These are phyloP conservation scores for Starmerella sp. DNA, from an alignment of 805 yeast genomes.

Conservation along the genomic window DNA sequence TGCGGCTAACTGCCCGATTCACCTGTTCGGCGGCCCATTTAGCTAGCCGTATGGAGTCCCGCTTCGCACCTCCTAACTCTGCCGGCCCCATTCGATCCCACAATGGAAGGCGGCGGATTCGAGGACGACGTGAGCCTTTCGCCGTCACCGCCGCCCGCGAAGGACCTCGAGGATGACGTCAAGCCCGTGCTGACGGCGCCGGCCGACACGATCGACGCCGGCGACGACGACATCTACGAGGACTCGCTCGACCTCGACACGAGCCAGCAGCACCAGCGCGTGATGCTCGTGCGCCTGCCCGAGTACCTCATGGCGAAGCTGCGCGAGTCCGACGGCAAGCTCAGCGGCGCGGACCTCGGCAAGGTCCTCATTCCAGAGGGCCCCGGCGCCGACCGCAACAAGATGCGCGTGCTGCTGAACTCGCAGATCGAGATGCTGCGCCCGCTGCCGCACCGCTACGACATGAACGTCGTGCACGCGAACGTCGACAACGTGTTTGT, in stretches of 20 bases:
- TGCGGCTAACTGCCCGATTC: background rate
- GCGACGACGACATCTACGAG: conserved; percentile 36
- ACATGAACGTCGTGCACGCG: conserved; percentile 63
- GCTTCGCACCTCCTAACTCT: background rate
- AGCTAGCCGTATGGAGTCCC: too few relatives aligned
- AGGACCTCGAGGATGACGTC: conserved; percentile 1
- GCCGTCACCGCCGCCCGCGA: conserved; percentile 25
- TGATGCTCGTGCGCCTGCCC: conserved; percentile 90
- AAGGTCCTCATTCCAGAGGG: conserved; percentile 53
- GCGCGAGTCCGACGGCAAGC: conserved; percentile 44
- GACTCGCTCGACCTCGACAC: conserved; percentile 74
- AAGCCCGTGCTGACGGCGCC: conserved; percentile 24
- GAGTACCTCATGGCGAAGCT: conserved; percentile 73
- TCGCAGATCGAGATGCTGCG: conserved; percentile 33
- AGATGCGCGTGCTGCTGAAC: conserved; percentile 31
- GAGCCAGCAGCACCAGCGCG: conserved; percentile 49
- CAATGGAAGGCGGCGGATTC: conserved; percentile 7
- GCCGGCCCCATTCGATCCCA: background rate
- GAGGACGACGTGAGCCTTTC: conserved; percentile 32
- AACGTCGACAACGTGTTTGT: conserved; percentile 76
- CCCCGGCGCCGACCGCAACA: conserved; percentile 16
- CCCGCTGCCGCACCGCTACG: conserved; percentile 74
- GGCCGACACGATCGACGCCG: conserved; percentile 20
- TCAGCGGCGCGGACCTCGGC: conserved; percentile 66
- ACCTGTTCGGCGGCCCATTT: background rate